These are phyloP conservation scores for Auriscalpium orientale DNA, from an alignment of 768 basidiomycete species.

Conservation along the genomic window DNA sequence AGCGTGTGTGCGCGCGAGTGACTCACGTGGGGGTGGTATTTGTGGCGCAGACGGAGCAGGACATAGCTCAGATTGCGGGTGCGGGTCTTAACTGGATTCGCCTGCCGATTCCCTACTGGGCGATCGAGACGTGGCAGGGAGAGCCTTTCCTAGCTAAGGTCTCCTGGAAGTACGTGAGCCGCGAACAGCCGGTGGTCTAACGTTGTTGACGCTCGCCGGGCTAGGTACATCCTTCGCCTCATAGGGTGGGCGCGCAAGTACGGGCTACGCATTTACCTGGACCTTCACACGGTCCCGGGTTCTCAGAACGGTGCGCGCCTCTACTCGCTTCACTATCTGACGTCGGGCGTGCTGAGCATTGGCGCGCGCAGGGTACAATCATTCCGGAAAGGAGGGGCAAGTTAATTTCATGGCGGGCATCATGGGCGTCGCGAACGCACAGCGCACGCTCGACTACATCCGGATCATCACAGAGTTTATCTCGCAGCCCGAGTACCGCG, in stretches of 20 bases:
- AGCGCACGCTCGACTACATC: conserved; percentile 73
- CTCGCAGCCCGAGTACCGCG: conserved; percentile 61
- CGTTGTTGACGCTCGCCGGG: neutral
- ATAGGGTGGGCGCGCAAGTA: conserved; percentile 88
- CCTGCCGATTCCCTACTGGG: conserved; percentile 83
- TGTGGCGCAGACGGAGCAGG: conserved; percentile 65
- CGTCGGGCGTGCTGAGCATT: neutral
- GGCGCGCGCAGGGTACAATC: conserved; percentile 38
- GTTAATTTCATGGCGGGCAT: conserved; percentile 63
- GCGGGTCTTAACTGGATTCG: conserved; percentile 87
- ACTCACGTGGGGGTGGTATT: neutral
- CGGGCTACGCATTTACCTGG: conserved; percentile 75
- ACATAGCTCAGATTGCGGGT: conserved; percentile 82
- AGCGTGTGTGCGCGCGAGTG: neutral
- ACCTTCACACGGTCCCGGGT: conserved; percentile 78
- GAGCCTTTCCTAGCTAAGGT: conserved; percentile 76
- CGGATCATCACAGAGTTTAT: conserved; percentile 79
- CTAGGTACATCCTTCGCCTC: conserved; percentile 63
- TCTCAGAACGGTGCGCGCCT: conserved; percentile 60
- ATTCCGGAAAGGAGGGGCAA: conserved; percentile 52
- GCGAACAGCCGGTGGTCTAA: neutral
- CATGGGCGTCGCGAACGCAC: conserved; percentile 87
- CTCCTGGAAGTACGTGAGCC: conserved; percentile 56
- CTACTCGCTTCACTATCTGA: neutral
- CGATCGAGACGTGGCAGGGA: conserved; percentile 65